Evolutionary conservation across 768 basidiomycete genomes (phyloP), one percentile per base, ranked within the genome.

Genomic region (Russula olivacea): DNA sequence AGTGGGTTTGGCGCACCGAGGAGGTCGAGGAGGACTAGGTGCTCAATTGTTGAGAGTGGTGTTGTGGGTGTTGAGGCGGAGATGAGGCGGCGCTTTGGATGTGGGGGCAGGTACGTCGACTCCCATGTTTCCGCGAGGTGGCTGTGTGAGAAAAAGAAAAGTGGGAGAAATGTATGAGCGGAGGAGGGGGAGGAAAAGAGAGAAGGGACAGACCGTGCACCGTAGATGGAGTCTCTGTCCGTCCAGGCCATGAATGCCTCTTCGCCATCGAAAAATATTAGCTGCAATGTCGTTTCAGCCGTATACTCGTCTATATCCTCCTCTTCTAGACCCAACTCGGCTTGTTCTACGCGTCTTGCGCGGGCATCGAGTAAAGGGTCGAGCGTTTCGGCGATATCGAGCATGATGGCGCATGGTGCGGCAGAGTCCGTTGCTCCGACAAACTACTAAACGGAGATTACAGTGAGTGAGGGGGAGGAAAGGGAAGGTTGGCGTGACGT

Each of bases 371-470:
- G 74, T 45, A 95, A 75, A 0, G 84, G 85, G 63, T 90, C 83
- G 43, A 98, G 75, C 6, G 88, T 76, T 74, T 94, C 90, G 0
- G 94, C 97, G 17, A 98, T 77, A 74, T 98, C 94, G 32, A 98
- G 82, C 78, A 99, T 82, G 75, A 98, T 87, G 4, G 94, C 93
- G 68, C 95, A 98, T 2, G 97, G 87, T 38, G 92, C 93, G 7
- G 95, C 97, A 0, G 94, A 97, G 72, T 99, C 97, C 11, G 94
- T 98, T 10, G 97, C 97, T 38, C 97, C 97, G 70, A 99, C 78
- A 72, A 99, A 99, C 91, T 98, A 75, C 66, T 64, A 57, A 28
- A 47, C 43, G 43, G 56, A 34, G 12, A 32, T 25, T 23, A 55
- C 12, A n/a, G 23, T 56, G 40, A 55, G n/a, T 1, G 34, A 34